Evolutionary conservation across 129 eudicot genomes (phyloP).

Genomic region (Helianthus annuus): HanXRQr2.0-SUNRISE NC_035441.2:184829367-184829866

Average conservation of each 20-base stretch:
- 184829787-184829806: conserved; percentile 60
- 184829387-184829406: conserved; percentile 60
- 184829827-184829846: conserved; percentile 52
- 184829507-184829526: conserved; percentile 46
- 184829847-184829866: conserved; percentile 40
- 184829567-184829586: conserved; percentile 47
- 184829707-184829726: conserved; percentile 40
- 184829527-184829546: conserved; percentile 41
- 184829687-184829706: conserved; percentile 52
- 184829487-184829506: conserved; percentile 36
- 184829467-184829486: background rate
- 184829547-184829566: conserved; percentile 42
- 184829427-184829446: background rate
- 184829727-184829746: conserved; percentile 34
- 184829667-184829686: conserved; percentile 47
- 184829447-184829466: too few relatives aligned
- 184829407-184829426: conserved; percentile 21
- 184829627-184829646: conserved; percentile 43
- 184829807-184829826: conserved; percentile 51
- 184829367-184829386: conserved; percentile 47
- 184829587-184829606: conserved; percentile 56
- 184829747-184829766: conserved; percentile 49
- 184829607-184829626: conserved; percentile 52
- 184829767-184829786: conserved; percentile 56
- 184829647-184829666: conserved; percentile 45